Evolutionary conservation across 495 filamentous ascomycete genomes (phyloP).

Genomic region (Jackrogersella minutella): DNA sequence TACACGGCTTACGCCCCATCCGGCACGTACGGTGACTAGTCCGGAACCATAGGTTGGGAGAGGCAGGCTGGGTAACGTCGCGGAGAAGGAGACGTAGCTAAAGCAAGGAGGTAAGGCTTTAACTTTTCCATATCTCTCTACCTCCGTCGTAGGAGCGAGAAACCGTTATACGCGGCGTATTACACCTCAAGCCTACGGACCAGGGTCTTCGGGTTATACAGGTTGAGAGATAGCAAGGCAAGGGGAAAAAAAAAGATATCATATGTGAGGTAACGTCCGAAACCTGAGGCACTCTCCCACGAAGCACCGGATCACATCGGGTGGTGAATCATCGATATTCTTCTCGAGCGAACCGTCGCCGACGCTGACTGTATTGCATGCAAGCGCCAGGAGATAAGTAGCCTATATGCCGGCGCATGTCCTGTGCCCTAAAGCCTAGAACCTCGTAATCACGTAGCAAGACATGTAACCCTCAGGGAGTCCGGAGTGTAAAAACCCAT

Average conservation of each 20-base stretch:
- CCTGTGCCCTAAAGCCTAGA: neutral
- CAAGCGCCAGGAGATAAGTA: neutral
- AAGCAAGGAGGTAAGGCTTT: slow-evolving; percentile 6
- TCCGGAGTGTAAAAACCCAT: neutral
- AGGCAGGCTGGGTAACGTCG: neutral
- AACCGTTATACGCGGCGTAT: slow-evolving; percentile 17
- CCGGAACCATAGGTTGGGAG: slow-evolving; percentile 2
- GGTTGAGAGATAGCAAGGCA: neutral
- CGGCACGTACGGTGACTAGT: slow-evolving; percentile 15
- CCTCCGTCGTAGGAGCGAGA: neutral
- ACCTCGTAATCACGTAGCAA: neutral
- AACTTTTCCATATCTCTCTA: neutral
- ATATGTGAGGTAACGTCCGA: neutral
- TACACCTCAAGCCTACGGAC: neutral
- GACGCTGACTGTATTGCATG: slow-evolving; percentile 24
- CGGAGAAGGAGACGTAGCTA: neutral
- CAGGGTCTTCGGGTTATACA: slow-evolving; percentile 18
- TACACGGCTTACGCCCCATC: slow-evolving; percentile 14
- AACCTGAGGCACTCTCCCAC: neutral
- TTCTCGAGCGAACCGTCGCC: neutral
- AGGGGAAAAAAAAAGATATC: neutral
- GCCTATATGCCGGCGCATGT: neutral
- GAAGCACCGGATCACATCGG: slow-evolving; percentile 11
- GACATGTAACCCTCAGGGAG: neutral
- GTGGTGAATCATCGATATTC: neutral